Conservation (phyloP, 176 grass and related monocot genomes). For the Aegilops tauschii region DNA sequence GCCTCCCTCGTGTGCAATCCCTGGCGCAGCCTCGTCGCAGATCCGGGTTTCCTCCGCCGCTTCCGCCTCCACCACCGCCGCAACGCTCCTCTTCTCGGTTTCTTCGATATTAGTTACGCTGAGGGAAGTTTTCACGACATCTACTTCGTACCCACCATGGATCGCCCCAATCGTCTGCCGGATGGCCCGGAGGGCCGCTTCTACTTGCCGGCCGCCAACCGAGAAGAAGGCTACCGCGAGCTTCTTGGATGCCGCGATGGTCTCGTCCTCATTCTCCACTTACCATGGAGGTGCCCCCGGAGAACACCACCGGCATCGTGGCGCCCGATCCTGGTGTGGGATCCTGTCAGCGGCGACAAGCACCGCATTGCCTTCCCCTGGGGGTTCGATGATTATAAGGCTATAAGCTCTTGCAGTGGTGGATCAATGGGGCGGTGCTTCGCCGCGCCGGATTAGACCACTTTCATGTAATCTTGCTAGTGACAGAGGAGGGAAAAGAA, state of each 20-base stretch:
- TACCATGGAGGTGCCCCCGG: not conserved
- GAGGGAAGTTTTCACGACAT: no score
- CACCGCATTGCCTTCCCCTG: not conserved
- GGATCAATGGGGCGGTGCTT: not conserved
- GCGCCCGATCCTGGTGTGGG: not conserved
- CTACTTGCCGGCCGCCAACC: not conserved
- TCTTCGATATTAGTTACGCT: not conserved
- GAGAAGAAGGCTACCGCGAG: not conserved
- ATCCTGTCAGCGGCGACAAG: not conserved
- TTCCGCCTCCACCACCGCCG: not conserved
- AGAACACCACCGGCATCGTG: no score
- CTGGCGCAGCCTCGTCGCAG: not conserved
- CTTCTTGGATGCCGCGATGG: not conserved
- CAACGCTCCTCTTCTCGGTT: not conserved
- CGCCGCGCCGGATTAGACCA: not conserved
- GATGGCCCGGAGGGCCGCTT: not conserved
- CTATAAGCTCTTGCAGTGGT: not conserved
- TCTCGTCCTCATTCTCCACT: not conserved
- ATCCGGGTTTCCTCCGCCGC: not conserved
- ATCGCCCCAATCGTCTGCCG: not conserved
- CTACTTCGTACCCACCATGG: not conserved
- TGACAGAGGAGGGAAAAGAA: not conserved
- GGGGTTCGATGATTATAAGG: not conserved
- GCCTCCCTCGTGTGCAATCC: not conserved
- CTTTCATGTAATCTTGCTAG: not conserved